A percentile compares a stretch with the other conserved stretches of the same genome.
Evolutionary conservation across 139 green algal genomes (phyloP).

Genomic region (Choricystis sp.): DNA sequence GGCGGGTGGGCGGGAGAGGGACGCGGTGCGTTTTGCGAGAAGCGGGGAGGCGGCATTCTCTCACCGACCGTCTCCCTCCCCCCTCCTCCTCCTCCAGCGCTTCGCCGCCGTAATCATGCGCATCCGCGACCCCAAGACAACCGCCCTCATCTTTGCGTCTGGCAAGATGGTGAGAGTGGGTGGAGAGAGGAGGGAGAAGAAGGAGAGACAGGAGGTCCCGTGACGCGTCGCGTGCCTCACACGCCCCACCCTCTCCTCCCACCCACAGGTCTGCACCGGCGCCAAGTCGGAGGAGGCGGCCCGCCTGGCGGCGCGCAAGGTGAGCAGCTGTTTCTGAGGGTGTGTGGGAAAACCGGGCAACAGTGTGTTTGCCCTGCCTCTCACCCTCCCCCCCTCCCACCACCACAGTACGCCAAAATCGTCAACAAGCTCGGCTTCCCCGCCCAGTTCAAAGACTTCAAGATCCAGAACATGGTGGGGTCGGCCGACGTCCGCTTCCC

Average conservation of each 20-base stretch:
- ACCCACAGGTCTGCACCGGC: slow-evolving; percentile 55
- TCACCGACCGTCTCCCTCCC: background rate
- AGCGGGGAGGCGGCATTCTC: too few relatives aligned
- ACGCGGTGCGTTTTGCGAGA: background rate
- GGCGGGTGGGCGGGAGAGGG: background rate
- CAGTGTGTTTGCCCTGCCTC: background rate
- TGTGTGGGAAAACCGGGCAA: background rate
- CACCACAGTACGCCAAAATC: slow-evolving; percentile 79
- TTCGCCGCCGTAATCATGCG: slow-evolving; percentile 99
- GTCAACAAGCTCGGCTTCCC: slow-evolving; percentile 77
- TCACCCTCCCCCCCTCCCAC: slow-evolving; percentile 10
- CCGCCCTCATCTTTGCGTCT: slow-evolving; percentile 91
- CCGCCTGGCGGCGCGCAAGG: slow-evolving; percentile 45
- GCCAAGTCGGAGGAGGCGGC: slow-evolving; percentile 74
- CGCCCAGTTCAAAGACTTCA: slow-evolving; percentile 90
- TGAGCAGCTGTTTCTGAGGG: background rate
- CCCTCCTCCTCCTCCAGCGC: slow-evolving; percentile 38
- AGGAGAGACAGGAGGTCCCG: too few relatives aligned
- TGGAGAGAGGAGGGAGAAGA: too few relatives aligned
- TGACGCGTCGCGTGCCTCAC: too few relatives aligned
- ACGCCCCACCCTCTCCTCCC: background rate
- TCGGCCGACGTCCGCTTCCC: slow-evolving; percentile 97
- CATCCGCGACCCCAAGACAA: slow-evolving; percentile 95
- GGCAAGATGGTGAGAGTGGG: slow-evolving; percentile 85
- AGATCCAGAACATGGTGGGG: slow-evolving; percentile 98